Conservation (phyloP, 2,329 filamentous ascomycete species). For the Rachicladosporium sp. region DNA sequence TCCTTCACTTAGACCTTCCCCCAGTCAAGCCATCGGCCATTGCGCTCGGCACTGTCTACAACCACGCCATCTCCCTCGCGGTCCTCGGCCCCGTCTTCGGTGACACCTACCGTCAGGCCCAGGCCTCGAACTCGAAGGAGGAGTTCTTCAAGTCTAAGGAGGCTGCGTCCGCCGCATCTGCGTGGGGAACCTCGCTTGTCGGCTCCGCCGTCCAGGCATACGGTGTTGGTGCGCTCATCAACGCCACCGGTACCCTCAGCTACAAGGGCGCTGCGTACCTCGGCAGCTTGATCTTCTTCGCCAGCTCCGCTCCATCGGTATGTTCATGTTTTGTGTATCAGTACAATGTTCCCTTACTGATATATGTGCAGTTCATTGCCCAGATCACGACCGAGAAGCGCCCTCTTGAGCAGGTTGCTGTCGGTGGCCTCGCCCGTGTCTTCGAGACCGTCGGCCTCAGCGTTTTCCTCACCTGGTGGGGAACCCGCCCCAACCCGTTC, state of each 20-base stretch:
- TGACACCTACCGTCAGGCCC: slow-evolving; percentile 85
- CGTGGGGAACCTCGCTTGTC: slow-evolving; percentile 80
- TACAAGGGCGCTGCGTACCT: slow-evolving; percentile 97
- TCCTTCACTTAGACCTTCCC: slow-evolving; percentile 45
- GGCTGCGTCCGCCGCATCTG: slow-evolving; percentile 71
- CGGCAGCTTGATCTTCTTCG: slow-evolving; percentile 80
- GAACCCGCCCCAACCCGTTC: slow-evolving; percentile 86
- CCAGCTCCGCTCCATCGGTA: slow-evolving; percentile 77
- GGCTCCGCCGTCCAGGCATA: slow-evolving; percentile 60
- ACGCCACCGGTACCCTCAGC: slow-evolving; percentile 84
- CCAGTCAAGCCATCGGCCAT: slow-evolving; percentile 97
- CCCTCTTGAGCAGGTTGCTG: slow-evolving; percentile 76
- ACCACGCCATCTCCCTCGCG: slow-evolving; percentile 79
- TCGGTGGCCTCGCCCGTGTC: slow-evolving; percentile 70
- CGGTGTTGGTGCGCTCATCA: slow-evolving; percentile 41
- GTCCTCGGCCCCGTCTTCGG: slow-evolving; percentile 84
- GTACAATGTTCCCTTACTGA: slow-evolving; percentile 13
- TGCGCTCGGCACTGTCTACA: slow-evolving; percentile 90
- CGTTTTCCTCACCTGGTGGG: slow-evolving; percentile 94
- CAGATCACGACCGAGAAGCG: slow-evolving; percentile 87
- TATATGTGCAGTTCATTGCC: slow-evolving; percentile 55
- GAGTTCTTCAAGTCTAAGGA: slow-evolving; percentile 93
- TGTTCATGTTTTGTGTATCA: slow-evolving; percentile 24
- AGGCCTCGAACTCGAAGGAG: slow-evolving; percentile 85
- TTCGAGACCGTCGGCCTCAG: slow-evolving; percentile 89